Conservation (phyloP, 2,329 filamentous ascomycete species). For the Aspergillus phoenicis region DNA sequence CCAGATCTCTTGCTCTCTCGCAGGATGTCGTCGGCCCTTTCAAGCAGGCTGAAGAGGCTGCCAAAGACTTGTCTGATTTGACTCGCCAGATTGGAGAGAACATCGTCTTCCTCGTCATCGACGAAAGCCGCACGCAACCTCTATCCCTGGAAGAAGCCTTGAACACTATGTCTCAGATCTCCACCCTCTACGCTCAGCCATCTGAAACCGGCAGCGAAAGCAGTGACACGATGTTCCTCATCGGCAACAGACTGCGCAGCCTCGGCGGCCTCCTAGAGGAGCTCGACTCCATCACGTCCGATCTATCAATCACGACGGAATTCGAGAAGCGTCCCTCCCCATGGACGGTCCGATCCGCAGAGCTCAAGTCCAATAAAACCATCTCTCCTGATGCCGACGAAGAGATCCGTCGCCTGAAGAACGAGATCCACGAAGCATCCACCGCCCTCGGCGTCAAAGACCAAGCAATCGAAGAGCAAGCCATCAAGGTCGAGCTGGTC, state of each 20-base stretch:
- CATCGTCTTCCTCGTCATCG: constrained; percentile 66
- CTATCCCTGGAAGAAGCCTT: constrained; percentile 69
- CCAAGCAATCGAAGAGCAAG: constrained; percentile 78
- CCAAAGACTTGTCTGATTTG: constrained; percentile 67
- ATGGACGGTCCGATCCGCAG: constrained; percentile 80
- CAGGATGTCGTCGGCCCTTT: constrained; percentile 70
- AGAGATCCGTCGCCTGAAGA: constrained; percentile 76
- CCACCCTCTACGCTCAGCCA: constrained; percentile 27
- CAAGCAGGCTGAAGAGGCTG: constrained; percentile 66
- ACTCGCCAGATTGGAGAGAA: constrained; percentile 68
- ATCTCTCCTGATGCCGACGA: constrained; percentile 82
- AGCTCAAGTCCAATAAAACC: constrained; percentile 79
- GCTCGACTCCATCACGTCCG: constrained; percentile 68
- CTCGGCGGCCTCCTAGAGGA: constrained; percentile 68
- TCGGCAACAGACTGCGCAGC: constrained; percentile 67
- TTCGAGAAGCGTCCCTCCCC: constrained; percentile 77
- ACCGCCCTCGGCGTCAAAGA: constrained; percentile 72
- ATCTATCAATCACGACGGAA: constrained; percentile 72
- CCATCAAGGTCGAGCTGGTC: constrained; percentile 91
- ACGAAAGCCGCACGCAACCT: constrained; percentile 70
- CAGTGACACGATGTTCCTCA: constrained; percentile 67
- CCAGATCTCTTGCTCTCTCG: constrained; percentile 71
- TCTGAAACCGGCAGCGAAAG: constrained; percentile 32
- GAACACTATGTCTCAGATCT: constrained; percentile 53
- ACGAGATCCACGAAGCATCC: constrained; percentile 76